Percentiles rank a stretch among this genome's conserved stretches.
Evolutionary conservation across 495 filamentous ascomycete species (phyloP).

Genomic region (Penicillium coprophilum): DNA sequence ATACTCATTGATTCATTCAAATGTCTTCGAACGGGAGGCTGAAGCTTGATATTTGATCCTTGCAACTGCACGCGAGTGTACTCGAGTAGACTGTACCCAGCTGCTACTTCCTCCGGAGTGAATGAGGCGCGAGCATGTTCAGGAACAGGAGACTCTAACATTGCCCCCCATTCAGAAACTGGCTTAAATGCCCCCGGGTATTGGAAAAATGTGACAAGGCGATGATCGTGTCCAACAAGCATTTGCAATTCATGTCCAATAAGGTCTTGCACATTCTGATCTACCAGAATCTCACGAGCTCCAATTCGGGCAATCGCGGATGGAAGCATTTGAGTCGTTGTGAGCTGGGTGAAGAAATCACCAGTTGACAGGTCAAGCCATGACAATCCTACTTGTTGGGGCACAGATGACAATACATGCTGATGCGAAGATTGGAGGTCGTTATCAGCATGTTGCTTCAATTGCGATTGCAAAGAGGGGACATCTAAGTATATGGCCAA

Average conservation of each 20-base stretch:
- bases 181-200: constrained; percentile 34
- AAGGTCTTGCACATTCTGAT: constrained; percentile 55
- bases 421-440: constrained; percentile 25
- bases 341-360: constrained; percentile 84
- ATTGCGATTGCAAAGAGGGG: constrained; percentile 21
- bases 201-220: constrained; percentile 43
- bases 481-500: constrained; percentile 65
- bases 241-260: constrained; percentile 43
- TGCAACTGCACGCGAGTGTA: constrained; percentile 81
- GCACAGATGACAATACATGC: constrained; percentile 40
- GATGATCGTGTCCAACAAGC: constrained; percentile 46
- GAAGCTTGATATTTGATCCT: constrained; percentile 77
- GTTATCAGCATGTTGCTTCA: constrained; percentile 20
- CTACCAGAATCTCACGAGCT: constrained; percentile 81
- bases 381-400: constrained; percentile 68
- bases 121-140: constrained; percentile 42
- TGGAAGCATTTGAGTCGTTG: constrained; percentile 66
- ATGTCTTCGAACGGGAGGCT: constrained; percentile 73
- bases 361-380: constrained; percentile 97
- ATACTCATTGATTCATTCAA: constrained; percentile 79
- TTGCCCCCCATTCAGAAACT: constrained; percentile 66
- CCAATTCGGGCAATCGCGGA: constrained; percentile 79
- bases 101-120: constrained; percentile 50
- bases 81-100: constrained; percentile 72
- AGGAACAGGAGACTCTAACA: constrained; percentile 68